phyloP scores from a whole-genome alignment of 2,329 filamentous ascomycete genomes.

The Clarireedia hainanense region DNA sequence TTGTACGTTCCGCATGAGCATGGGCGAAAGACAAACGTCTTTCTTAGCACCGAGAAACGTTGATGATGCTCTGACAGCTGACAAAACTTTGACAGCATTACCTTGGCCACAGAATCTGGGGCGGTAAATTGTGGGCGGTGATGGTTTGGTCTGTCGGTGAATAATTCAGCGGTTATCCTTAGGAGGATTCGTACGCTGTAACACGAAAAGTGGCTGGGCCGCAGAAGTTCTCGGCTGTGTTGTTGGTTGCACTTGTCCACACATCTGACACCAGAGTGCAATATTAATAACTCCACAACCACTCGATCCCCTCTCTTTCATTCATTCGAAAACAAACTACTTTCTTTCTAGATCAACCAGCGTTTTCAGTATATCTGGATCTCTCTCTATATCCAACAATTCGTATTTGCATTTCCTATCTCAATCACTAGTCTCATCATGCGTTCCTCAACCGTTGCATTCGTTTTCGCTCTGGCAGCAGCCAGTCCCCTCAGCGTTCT shows the following conservation, averaged over 20 bases:
- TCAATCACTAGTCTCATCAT: slow-evolving; percentile 1
- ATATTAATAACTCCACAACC: slow-evolving; percentile 1
- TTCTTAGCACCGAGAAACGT: too few species aligned
- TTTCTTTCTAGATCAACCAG: not conserved
- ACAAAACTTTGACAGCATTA: too few species aligned
- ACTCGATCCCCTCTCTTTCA: not conserved
- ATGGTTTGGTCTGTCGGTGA: too few species aligned
- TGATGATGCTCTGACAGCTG: too few species aligned
- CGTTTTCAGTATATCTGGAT: not conserved
- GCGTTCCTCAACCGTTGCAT: slow-evolving; percentile 8
- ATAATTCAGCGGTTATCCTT: too few species aligned
- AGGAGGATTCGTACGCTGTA: slow-evolving; percentile 2
- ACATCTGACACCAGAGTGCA: not conserved
- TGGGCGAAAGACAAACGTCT: too few species aligned
- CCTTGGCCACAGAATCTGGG: too few species aligned
- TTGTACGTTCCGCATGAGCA: too few species aligned
- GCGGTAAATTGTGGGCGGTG: too few species aligned
- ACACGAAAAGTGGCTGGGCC: slow-evolving; percentile 4
- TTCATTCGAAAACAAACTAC: not conserved
- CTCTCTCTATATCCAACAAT: not conserved
- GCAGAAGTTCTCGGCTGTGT: slow-evolving; percentile 5
- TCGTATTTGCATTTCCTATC: not conserved
- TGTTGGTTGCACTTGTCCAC: not conserved
- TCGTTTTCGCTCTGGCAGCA: slow-evolving; percentile 5
- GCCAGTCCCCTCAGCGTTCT: slow-evolving; percentile 2